Evolutionary conservation across 1,284 basidiomycete genomes (phyloP).

Genomic region (Heterobasidion irregulare): DNA sequence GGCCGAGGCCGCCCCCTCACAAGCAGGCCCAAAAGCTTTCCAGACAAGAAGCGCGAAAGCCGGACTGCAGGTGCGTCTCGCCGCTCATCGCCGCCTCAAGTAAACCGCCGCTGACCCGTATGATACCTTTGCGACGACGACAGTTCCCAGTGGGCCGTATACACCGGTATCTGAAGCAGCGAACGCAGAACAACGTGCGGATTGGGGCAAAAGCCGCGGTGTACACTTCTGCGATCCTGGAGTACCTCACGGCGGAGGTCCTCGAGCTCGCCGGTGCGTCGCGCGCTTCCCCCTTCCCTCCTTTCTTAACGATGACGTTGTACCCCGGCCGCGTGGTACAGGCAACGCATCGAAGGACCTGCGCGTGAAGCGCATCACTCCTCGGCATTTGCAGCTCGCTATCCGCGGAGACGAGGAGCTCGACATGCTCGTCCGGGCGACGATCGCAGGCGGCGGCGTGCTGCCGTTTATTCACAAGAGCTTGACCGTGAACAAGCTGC

Average conservation of each 20-base stretch:
- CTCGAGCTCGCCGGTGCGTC: constrained; percentile 78
- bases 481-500: constrained; percentile 32
- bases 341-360: constrained; percentile 97
- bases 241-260: constrained; percentile 88
- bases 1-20: constrained; percentile 5
- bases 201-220: constrained; percentile 91
- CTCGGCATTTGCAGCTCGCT: constrained; percentile 86
- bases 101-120: not conserved
- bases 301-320: not conserved
- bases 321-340: constrained; percentile 17
- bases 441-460: constrained; percentile 68
- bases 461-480: constrained; percentile 96
- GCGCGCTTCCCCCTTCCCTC: not conserved
- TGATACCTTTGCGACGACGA: not conserved
- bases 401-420: constrained; percentile 96
- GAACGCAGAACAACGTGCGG: constrained; percentile 89
- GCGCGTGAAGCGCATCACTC: constrained; percentile 93
- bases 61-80: constrained; percentile 5
- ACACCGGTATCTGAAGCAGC: constrained; percentile 89
- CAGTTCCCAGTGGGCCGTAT: constrained; percentile 93
- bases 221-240: constrained; percentile 86
- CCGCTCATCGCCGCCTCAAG: not conserved
- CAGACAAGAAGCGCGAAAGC: constrained; percentile 11
- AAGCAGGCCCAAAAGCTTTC: constrained; percentile 20
- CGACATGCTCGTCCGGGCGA: constrained; percentile 61